Evolutionary conservation across 352 stramenopile genomes (phyloP).

Genomic region (Phytopythium aichiense): DNA sequence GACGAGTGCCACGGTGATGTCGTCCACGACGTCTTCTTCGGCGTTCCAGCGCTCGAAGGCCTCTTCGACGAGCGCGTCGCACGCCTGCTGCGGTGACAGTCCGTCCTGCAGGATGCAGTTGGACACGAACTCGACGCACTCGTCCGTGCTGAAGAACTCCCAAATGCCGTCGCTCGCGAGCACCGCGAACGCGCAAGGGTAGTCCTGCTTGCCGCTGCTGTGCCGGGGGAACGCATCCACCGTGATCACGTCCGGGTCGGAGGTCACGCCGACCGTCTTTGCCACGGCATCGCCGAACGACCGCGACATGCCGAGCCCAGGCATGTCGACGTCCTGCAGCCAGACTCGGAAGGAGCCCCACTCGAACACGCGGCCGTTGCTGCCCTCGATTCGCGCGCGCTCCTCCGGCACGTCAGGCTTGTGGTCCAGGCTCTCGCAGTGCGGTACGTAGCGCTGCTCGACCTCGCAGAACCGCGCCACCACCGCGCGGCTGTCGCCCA

Average conservation of each 20-base stretch:
- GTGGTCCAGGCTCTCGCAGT: slow-evolving; percentile 72
- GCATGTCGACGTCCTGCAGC: slow-evolving; percentile 84
- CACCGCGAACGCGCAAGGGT: slow-evolving; percentile 52
- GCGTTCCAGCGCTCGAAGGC: slow-evolving; percentile 69
- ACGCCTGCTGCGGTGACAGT: slow-evolving; percentile 63
- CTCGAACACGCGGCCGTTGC: slow-evolving; percentile 79
- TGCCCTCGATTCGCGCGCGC: slow-evolving; percentile 55
- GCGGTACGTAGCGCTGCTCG: slow-evolving; percentile 36
- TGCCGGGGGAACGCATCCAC: slow-evolving; percentile 35
- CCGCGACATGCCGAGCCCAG: slow-evolving; percentile 80
- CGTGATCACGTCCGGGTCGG: slow-evolving; percentile 53
- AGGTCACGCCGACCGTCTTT: slow-evolving; percentile 74
- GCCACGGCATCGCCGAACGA: slow-evolving; percentile 78
- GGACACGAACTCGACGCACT: slow-evolving; percentile 64
- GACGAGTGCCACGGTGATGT: slow-evolving; percentile 69
- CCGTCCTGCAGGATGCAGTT: slow-evolving; percentile 35
- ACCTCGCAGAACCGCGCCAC: slow-evolving; percentile 35
- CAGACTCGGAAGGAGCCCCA: slow-evolving; percentile 77
- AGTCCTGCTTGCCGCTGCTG: slow-evolving; percentile 9
- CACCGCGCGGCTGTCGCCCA: slow-evolving; percentile 71
- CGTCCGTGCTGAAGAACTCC: slow-evolving; percentile 77
- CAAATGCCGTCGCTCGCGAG: slow-evolving; percentile 81
- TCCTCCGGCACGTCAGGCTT: slow-evolving; percentile 74
- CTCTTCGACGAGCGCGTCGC: slow-evolving; percentile 62
- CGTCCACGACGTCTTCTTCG: slow-evolving; percentile 80